Conservation (phyloP, 306 rosid genomes). For the Pachyrhizus erosus region DNA sequence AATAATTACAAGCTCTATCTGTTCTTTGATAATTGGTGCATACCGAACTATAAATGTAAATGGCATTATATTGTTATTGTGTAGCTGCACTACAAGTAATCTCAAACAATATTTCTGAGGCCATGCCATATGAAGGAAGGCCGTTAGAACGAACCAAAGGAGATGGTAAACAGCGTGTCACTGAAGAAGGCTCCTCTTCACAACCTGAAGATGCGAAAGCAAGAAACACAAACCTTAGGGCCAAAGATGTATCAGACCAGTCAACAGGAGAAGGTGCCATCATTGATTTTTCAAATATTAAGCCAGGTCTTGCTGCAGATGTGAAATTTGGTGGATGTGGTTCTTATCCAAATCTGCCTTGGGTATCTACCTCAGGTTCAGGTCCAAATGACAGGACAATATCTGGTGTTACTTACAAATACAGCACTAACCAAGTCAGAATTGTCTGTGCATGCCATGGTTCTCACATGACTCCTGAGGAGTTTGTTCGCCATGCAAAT, state of each 20-base stretch:
- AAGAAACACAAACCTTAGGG: constrained; percentile 70
- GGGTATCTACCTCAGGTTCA: constrained; percentile 92
- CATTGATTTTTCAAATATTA: constrained; percentile 72
- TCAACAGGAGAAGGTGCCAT: constrained; percentile 60
- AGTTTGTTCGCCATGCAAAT: constrained; percentile 83
- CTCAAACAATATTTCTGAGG: constrained; percentile 61
- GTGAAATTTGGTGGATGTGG: constrained; percentile 92
- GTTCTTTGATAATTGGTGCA: background rate
- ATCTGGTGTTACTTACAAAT: constrained; percentile 92
- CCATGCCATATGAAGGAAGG: constrained; percentile 62
- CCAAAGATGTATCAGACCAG: constrained; percentile 68
- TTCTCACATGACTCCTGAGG: constrained; percentile 87
- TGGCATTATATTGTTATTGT: constrained; percentile 38
- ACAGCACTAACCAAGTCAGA: constrained; percentile 69
- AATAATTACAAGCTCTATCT: constrained; percentile 1
- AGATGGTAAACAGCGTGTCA: constrained; percentile 69
- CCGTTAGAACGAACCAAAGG: constrained; percentile 66
- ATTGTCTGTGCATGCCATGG: constrained; percentile 97
- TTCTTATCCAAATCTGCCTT: constrained; percentile 86
- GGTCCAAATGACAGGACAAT: constrained; percentile 86
- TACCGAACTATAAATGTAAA: constrained; percentile 23
- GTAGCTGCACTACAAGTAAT: constrained; percentile 63
- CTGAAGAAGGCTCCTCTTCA: constrained; percentile 76
- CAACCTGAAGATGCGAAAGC: constrained; percentile 80
- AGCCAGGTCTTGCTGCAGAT: constrained; percentile 87